Percentiles rank a stretch among this genome's conserved stretches.
These are phyloP conservation scores for Petunia secreta DNA, from an alignment of 257 asterid genomes.

Conservation along the genomic window DNA sequence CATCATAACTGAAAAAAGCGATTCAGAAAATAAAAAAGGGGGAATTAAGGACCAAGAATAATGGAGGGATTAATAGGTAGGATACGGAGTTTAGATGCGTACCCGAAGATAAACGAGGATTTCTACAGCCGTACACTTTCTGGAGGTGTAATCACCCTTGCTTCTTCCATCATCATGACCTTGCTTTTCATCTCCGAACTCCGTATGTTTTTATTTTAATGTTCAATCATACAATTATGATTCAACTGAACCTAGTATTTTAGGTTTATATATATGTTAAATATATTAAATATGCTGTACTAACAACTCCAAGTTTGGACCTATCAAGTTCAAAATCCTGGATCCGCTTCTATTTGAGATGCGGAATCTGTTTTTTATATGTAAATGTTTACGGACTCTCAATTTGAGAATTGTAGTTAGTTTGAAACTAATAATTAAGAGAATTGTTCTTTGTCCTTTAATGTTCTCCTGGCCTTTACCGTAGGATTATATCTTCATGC, in stretches of 20 bases:
- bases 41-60: constrained; percentile 2
- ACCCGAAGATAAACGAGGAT: constrained; percentile 98
- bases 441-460: background rate
- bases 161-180: constrained; percentile 83
- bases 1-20: background rate
- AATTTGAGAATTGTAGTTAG: too few relatives aligned
- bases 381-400: too few relatives aligned
- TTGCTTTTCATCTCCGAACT: constrained; percentile 95
- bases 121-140: constrained; percentile 96
- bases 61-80: constrained; percentile 76
- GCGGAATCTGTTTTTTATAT: too few relatives aligned
- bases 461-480: constrained; percentile 31
- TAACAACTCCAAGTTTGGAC: too few relatives aligned
- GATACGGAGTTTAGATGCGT: constrained; percentile 79
- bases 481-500: constrained; percentile 86
- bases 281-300: too few relatives aligned
- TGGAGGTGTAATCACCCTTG: constrained; percentile 87
- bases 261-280: too few relatives aligned
- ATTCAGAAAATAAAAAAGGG: constrained; percentile 23
- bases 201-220: constrained; percentile 50
- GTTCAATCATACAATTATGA: too few relatives aligned
- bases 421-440: too few relatives aligned
- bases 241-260: too few relatives aligned
- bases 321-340: too few relatives aligned
- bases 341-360: too few relatives aligned